A percentile compares a stretch with the other conserved stretches of the same genome.
These are phyloP conservation scores for Galerina marginata DNA, from an alignment of 768 basidiomycete species.

Conservation along the genomic window DNA sequence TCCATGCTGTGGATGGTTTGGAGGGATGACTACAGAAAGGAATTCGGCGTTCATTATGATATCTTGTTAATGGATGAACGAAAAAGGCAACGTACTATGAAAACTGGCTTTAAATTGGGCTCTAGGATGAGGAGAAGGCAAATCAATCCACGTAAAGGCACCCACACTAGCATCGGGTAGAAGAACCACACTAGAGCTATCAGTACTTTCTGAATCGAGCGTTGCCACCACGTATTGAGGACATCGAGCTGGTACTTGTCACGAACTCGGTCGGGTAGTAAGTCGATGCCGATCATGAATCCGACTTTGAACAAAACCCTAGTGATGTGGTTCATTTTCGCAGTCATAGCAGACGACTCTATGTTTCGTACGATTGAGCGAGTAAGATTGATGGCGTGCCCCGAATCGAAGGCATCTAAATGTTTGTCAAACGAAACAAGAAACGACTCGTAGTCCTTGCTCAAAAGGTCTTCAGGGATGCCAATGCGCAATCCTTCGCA, in stretches of 20 bases:
- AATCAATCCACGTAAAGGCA: constrained; percentile 3
- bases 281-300: constrained; percentile 1
- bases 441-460: constrained; percentile 2
- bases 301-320: not conserved
- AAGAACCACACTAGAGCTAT: not conserved
- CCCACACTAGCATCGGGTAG: constrained; percentile 3
- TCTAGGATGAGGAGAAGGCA: not conserved
- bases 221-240: not conserved
- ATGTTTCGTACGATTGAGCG: not conserved
- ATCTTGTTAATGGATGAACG: not conserved
- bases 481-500: constrained; percentile 2
- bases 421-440: not conserved
- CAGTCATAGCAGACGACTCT: not conserved
- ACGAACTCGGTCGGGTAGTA: not conserved
- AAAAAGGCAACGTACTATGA: not conserved
- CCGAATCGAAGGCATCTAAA: not conserved
- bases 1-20: constrained; percentile 3
- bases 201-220: not conserved
- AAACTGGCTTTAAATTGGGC: not conserved
- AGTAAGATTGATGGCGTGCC: not conserved
- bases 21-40: not conserved
- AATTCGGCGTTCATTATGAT: not conserved
- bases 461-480: not conserved
- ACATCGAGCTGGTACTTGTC: not conserved
- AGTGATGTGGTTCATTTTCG: not conserved